Evolutionary conservation across 108 stramenopile genomes (phyloP).

Genomic region (Cyclotella baltica): DNA sequence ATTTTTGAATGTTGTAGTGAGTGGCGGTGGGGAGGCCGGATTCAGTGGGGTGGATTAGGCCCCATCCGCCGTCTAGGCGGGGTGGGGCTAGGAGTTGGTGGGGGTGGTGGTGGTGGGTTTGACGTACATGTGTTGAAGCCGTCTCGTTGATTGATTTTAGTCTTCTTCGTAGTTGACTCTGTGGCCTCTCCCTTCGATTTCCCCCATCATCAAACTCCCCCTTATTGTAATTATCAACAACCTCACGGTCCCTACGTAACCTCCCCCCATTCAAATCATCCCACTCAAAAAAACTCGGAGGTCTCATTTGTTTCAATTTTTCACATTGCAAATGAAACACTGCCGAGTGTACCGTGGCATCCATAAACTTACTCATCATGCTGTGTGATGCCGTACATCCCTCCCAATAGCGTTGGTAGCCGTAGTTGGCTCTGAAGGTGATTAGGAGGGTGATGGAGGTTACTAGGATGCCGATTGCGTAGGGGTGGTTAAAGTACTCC

Average conservation of each 20-base stretch:
- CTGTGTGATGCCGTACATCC: conserved; percentile 55
- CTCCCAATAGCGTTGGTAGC: conserved; percentile 81
- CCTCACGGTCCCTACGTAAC: conserved; percentile 72
- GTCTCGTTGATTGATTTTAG: conserved; percentile 47
- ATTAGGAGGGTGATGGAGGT: conserved; percentile 63
- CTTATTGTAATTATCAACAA: background rate
- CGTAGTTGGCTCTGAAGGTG: conserved; percentile 74
- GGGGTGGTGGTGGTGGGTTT: no score
- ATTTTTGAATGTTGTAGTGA: conserved; percentile 43
- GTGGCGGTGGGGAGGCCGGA: conserved; percentile 36
- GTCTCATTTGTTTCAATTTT: conserved; percentile 61
- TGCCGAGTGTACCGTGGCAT: conserved; percentile 59
- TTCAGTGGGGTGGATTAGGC: conserved; percentile 45
- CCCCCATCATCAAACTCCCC: background rate
- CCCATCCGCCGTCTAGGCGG: conserved; percentile 73
- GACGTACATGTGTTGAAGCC: conserved; percentile 4
- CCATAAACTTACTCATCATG: conserved; percentile 82
- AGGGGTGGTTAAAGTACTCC: conserved; percentile 62
- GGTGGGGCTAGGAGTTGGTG: conserved; percentile 58
- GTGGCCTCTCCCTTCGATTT: background rate
- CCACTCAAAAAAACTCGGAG: conserved; percentile 70
- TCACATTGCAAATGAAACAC: conserved; percentile 74
- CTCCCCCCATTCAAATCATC: conserved; percentile 61
- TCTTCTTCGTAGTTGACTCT: conserved; percentile 10
- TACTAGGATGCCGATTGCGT: conserved; percentile 75